Evolutionary conservation across 208 protist species (phyloP).

Genomic region (Leptomonas seymouri): DNA sequence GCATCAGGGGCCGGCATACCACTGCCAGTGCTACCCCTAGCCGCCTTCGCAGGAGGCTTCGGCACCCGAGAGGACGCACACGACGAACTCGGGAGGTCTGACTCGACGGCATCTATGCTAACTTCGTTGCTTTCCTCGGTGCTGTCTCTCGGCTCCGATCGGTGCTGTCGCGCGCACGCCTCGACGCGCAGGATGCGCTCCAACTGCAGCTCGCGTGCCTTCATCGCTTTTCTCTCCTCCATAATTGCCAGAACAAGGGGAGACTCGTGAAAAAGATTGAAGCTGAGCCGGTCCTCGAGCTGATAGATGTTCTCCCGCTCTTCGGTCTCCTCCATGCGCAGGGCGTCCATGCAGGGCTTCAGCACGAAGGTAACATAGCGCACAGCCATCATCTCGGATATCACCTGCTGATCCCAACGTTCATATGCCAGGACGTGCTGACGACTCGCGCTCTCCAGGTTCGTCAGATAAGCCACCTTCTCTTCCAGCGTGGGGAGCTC

Average conservation of each 20-base stretch:
- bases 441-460: conserved; percentile 57
- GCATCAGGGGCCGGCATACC: conserved; percentile 38
- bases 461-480: conserved; percentile 27
- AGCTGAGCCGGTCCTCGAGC: conserved; percentile 62
- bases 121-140: not conserved
- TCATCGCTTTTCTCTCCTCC: conserved; percentile 38
- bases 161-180: not conserved
- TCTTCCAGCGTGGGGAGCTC: conserved; percentile 20
- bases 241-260: conserved; percentile 35
- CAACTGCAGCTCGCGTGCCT: conserved; percentile 52
- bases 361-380: conserved; percentile 79
- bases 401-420: conserved; percentile 59
- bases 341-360: conserved; percentile 65
- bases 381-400: conserved; percentile 79
- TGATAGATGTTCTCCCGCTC: conserved; percentile 36
- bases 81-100: not conserved
- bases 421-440: conserved; percentile 53
- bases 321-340: conserved; percentile 49
- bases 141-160: not conserved
- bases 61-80: not conserved
- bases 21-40: not conserved
- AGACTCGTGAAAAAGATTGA: conserved; percentile 55
- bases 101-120: not conserved
- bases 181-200: conserved; percentile 20
- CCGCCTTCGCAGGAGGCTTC: not conserved